phyloP scores from a whole-genome alignment of 768 basidiomycete species.

The Amanita phalloides region DNA sequence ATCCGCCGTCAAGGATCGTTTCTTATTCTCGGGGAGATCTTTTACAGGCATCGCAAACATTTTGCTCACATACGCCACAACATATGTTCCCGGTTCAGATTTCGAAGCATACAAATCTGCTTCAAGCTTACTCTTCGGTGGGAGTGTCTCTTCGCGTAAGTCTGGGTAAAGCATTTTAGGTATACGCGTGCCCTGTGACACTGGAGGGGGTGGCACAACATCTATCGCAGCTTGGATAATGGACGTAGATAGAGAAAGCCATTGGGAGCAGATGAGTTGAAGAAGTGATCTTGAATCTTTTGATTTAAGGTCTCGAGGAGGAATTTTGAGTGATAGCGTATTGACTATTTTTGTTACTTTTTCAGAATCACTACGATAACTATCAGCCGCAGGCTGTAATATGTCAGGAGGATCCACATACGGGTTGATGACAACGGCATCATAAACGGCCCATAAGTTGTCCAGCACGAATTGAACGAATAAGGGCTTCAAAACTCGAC shows the following conservation, averaged over 20 bases:
- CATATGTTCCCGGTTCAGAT: constrained; percentile 39
- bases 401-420: constrained; percentile 31
- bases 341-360: constrained; percentile 84
- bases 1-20: constrained; percentile 65
- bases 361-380: constrained; percentile 62
- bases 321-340: constrained; percentile 72
- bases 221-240: constrained; percentile 90
- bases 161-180: constrained; percentile 91
- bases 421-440: constrained; percentile 83
- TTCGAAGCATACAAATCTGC: constrained; percentile 69
- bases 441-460: constrained; percentile 96
- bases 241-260: constrained; percentile 90
- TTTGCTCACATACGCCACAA: constrained; percentile 91
- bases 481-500: constrained; percentile 81
- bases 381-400: constrained; percentile 7
- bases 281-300: constrained; percentile 84
- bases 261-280: constrained; percentile 84
- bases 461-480: constrained; percentile 98
- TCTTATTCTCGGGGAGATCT: constrained; percentile 83
- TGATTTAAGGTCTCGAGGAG: constrained; percentile 80
- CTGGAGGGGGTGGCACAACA: constrained; percentile 79
- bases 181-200: constrained; percentile 73
- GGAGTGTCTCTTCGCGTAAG: constrained; percentile 42
- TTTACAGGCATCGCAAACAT: constrained; percentile 88
- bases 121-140: constrained; percentile 76